Conservation (phyloP, 2,329 filamentous ascomycete species). For the Aspergillus calidoustus region DNA sequence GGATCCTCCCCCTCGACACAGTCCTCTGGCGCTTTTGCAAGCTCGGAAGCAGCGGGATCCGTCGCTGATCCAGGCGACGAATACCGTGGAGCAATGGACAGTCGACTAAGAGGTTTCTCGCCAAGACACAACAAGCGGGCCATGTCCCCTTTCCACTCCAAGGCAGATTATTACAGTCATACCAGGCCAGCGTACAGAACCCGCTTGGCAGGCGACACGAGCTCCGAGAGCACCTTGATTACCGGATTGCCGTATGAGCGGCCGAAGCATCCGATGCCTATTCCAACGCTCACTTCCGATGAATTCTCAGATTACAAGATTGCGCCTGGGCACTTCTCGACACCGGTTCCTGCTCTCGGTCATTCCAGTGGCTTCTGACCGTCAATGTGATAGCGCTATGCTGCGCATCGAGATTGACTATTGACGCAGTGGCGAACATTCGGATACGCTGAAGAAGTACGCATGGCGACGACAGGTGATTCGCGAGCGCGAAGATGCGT, state of each 20-base stretch:
- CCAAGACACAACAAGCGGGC: slow-evolving; percentile 26
- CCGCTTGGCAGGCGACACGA: slow-evolving; percentile 30
- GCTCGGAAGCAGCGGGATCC: slow-evolving; percentile 18
- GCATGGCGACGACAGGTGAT: not conserved
- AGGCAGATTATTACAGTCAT: slow-evolving; percentile 47
- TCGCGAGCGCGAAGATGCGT: not conserved
- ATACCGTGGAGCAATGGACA: slow-evolving; percentile 20
- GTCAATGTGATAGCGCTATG: not conserved
- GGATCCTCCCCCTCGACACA: slow-evolving; percentile 20
- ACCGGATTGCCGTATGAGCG: slow-evolving; percentile 49
- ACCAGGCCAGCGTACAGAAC: slow-evolving; percentile 37
- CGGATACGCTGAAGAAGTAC: not conserved
- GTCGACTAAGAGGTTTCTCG: slow-evolving; percentile 26
- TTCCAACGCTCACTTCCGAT: slow-evolving; percentile 20
- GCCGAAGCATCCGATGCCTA: slow-evolving; percentile 22
- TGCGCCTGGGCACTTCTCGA: slow-evolving; percentile 27
- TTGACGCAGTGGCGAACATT: not conserved
- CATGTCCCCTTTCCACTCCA: slow-evolving; percentile 35
- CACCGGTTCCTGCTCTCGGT: slow-evolving; percentile 30
- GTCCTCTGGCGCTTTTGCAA: slow-evolving; percentile 20
- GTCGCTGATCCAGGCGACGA: slow-evolving; percentile 27
- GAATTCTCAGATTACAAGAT: slow-evolving; percentile 26
- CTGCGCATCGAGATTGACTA: not conserved
- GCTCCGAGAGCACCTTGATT: slow-evolving; percentile 39
- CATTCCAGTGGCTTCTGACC: slow-evolving; percentile 25